phyloP scores from a whole-genome alignment of 1,139 yeast genomes.

The Candida sanyaensis region DNA sequence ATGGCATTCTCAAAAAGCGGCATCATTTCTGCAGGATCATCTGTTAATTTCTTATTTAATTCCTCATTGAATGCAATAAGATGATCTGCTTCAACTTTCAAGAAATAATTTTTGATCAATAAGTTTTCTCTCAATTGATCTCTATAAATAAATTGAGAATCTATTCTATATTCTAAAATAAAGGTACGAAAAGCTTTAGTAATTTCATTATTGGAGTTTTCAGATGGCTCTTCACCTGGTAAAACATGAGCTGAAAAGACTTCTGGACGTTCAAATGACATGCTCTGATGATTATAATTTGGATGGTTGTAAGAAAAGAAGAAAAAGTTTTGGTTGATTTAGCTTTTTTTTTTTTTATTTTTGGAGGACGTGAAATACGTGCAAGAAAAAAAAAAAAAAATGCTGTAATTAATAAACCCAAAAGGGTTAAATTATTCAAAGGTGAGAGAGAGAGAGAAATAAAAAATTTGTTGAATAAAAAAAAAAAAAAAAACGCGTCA shows the following conservation, averaged over 20 bases:
- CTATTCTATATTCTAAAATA: constrained; percentile 81
- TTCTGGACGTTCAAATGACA: constrained; percentile 83
- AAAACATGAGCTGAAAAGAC: constrained; percentile 83
- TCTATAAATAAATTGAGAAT: constrained; percentile 82
- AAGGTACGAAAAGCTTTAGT: constrained; percentile 80
- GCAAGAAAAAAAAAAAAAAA: neutral
- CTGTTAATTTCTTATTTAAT: constrained; percentile 77
- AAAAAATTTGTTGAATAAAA: neutral
- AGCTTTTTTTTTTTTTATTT: neutral
- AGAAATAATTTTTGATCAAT: constrained; percentile 69
- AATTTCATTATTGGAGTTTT: constrained; percentile 72
- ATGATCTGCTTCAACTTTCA: constrained; percentile 82
- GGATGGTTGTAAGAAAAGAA: neutral
- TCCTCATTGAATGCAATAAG: constrained; percentile 87
- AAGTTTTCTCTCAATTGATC: constrained; percentile 90
- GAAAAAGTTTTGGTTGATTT: neutral
- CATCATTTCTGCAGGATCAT: constrained; percentile 87
- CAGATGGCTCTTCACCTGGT: constrained; percentile 74
- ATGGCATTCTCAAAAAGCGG: constrained; percentile 90
- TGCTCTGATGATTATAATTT: constrained; percentile 15
- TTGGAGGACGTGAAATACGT: neutral
- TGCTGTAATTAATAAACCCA: constrained; percentile 1
- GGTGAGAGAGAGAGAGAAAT: neutral
- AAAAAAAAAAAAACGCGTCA: too few species aligned
- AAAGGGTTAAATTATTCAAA: neutral